Conservation (phyloP, 2,329 filamentous ascomycete species). For the Trichothecium sympodiale region DNA sequence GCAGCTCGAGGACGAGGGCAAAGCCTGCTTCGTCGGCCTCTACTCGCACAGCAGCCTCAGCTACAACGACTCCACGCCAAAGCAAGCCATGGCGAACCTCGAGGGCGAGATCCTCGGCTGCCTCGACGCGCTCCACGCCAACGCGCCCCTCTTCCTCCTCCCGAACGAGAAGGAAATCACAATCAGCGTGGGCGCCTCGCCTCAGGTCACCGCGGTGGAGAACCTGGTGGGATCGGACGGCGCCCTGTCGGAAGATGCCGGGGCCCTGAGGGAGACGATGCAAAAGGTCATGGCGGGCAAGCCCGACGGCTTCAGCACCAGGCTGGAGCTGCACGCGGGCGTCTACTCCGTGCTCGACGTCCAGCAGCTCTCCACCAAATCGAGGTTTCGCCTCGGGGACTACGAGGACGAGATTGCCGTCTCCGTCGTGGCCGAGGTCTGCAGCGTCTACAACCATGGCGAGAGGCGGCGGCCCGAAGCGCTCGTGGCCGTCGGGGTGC, state of each 20-base stretch:
- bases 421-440: conserved; percentile 48
- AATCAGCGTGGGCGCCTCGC: conserved; percentile 21
- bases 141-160: conserved; percentile 8
- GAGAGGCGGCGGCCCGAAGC: conserved; percentile 32
- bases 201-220: conserved; percentile 16
- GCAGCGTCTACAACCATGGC: conserved; percentile 40
- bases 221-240: conserved; percentile 9
- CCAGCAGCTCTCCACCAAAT: conserved; percentile 51
- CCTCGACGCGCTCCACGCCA: conserved; percentile 10
- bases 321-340: conserved; percentile 51
- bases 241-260: background rate
- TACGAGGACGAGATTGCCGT: conserved; percentile 39
- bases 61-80: conserved; percentile 15
- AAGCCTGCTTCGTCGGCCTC: conserved; percentile 11
- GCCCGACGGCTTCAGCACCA: conserved; percentile 6
- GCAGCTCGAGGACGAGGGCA: conserved; percentile 7
- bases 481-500: conserved; percentile 44
- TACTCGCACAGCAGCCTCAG: conserved; percentile 23
- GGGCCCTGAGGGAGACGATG: conserved; percentile 6
- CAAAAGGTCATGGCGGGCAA: background rate
- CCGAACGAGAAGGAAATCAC: conserved; percentile 9
- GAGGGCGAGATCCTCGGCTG: conserved; percentile 19
- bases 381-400: conserved; percentile 11
- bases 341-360: conserved; percentile 55
- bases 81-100: conserved; percentile 17